Conservation (phyloP, 371 early-diverging fungal genomes). For the Nosema granulosis region DNA sequence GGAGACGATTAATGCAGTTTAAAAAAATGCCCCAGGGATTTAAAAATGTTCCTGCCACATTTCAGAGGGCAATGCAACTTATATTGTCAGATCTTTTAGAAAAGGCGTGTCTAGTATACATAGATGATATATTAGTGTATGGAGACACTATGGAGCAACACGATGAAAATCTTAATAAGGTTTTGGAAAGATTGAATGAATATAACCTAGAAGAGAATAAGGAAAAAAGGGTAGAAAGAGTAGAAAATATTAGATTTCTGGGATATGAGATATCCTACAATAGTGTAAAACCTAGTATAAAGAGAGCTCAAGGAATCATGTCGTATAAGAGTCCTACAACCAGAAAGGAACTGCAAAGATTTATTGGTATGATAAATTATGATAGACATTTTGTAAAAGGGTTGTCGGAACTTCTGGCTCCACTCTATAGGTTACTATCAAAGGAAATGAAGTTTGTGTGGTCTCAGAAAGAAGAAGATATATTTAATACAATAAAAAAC, state of each 20-base stretch:
- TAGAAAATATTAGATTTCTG: conserved; percentile 38
- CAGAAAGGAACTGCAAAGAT: conserved; percentile 1
- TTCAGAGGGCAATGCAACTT: conserved; percentile 51
- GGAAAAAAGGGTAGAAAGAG: conserved; percentile 22
- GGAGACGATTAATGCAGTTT: conserved; percentile 18
- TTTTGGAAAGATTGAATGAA: conserved; percentile 7
- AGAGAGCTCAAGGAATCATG: not conserved
- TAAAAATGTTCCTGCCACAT: conserved; percentile 52
- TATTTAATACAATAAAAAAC: not conserved
- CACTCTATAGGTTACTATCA: not conserved
- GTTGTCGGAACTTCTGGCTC: not conserved
- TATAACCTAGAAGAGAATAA: conserved; percentile 22
- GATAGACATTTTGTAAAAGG: not conserved
- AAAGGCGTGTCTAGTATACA: not conserved
- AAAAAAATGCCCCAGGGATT: conserved; percentile 46
- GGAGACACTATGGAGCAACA: conserved; percentile 28
- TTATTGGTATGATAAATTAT: conserved; percentile 10
- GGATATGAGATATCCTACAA: conserved; percentile 13
- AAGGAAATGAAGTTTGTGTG: not conserved
- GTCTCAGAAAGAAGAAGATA: not conserved
- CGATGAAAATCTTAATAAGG: conserved; percentile 19
- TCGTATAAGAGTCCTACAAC: not conserved
- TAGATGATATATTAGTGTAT: conserved; percentile 52
- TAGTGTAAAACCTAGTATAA: conserved; percentile 1
- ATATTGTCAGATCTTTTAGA: conserved; percentile 23